Base-by-base conservation (phyloP, 1,139 yeast genomes). In the Yamadazyma triangularis region DNA sequence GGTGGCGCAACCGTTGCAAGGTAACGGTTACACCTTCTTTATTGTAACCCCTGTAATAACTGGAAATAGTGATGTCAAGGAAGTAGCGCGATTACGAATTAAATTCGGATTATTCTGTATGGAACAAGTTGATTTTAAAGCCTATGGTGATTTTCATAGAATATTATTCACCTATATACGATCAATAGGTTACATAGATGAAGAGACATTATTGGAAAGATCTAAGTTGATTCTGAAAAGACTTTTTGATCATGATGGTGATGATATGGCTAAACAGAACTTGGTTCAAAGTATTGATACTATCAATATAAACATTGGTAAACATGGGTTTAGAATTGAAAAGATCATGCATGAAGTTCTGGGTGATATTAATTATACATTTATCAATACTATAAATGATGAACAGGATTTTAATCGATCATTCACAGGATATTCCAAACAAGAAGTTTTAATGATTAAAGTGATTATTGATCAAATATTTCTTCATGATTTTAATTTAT, bases 391-490 rank as follows among this genome's bases (percentile, higher is more conserved):
- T 3, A 39, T 50, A 12, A 47, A 60, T 2, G 73, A 71, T 32
- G 65, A 58, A 2, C 50, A 65, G 9, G 20, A 18, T 7, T 18
- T 18, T 9, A 18, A 18, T 18, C 20, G 20, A 7, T 7, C 20
- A 18, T 18, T 18, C 9, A 18, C 20, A 9, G 6, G 8, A 18
- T 18, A 18, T 18, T 18, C 20, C 6, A 18, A 18, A 18, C 20
- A 18, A 18, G 81, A 77, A 38, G 61, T 76, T 23, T 73, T 65
- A 25, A 51, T 70, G 5, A 59, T 79, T 24, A 75, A 75, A 40
- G 51, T 51, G 20, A 45, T 76, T 12, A 60, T 78, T 9, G 81
- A 76, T 29, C 56, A 55, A 15, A 59, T 73, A 2, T 54, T 77
- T 23, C 50, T 27, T 26, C 39, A 43, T 9, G 47, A 40, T 39